Conservation (phyloP, 257 asterid species). For the Asclepias syriaca region DNA sequence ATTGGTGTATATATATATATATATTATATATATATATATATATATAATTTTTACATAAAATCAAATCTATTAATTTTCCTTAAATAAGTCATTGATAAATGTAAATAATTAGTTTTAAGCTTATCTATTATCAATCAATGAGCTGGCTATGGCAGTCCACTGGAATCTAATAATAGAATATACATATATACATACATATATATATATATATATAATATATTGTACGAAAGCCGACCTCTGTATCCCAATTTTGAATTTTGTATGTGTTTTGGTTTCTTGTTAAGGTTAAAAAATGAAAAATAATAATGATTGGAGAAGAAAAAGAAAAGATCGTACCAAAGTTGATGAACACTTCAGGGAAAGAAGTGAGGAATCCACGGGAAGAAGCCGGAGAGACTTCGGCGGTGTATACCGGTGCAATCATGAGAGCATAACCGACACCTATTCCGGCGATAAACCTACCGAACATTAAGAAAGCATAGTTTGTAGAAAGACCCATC, state of each 20-base stretch:
- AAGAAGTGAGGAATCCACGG: conserved; percentile 83
- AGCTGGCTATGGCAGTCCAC: not conserved
- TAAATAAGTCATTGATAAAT: too few relatives aligned
- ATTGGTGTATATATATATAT: too few relatives aligned
- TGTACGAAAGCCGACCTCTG: not conserved
- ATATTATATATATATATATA: too few relatives aligned
- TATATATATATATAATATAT: not conserved
- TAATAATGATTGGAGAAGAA: not conserved
- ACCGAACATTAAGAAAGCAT: conserved; percentile 77
- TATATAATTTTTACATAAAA: too few relatives aligned
- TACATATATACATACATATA: not conserved
- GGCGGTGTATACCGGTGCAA: conserved; percentile 92
- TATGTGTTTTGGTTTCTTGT: not conserved
- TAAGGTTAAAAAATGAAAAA: not conserved
- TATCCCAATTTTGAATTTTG: too few relatives aligned
- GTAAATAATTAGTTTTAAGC: not conserved
- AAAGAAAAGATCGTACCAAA: not conserved
- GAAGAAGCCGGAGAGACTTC: conserved; percentile 88
- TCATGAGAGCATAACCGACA: conserved; percentile 89
- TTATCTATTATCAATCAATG: not conserved
- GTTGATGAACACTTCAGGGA: conserved; percentile 90
- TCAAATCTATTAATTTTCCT: too few relatives aligned
- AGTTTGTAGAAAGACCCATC: conserved; percentile 83
- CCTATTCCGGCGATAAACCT: conserved; percentile 83
- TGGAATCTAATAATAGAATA: not conserved